A percentile compares a stretch with the other conserved stretches of the same genome.
These are phyloP conservation scores for Alternaria alternata DNA, from an alignment of 2,329 filamentous ascomycete species.

Conservation along the genomic window DNA sequence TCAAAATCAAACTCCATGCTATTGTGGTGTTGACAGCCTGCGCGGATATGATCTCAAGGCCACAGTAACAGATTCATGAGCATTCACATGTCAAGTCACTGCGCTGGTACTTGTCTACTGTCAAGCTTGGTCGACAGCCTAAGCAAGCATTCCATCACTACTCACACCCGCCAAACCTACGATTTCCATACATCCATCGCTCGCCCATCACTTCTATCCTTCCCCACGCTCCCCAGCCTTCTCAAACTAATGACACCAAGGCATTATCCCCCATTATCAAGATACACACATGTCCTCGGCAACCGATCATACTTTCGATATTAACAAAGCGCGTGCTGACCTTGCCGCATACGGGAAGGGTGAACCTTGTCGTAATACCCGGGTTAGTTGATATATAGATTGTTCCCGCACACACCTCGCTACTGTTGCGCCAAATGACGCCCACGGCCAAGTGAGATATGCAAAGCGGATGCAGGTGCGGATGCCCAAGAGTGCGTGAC, in stretches of 20 bases:
- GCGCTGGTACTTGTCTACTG: not conserved
- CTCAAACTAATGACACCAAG: conserved; percentile 7
- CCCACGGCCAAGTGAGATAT: not conserved
- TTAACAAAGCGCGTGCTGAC: conserved; percentile 15
- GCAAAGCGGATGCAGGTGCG: conserved; percentile 9
- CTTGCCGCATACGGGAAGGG: conserved; percentile 10
- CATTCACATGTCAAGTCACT: not conserved
- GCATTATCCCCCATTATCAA: conserved; percentile 19
- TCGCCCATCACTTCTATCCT: not conserved
- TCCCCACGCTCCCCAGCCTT: conserved; percentile 3
- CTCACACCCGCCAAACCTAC: not conserved
- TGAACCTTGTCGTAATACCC: conserved; percentile 38
- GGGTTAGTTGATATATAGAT: conserved; percentile 21
- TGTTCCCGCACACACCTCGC: conserved; percentile 23
- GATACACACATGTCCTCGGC: conserved; percentile 11
- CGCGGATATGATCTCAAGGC: not conserved
- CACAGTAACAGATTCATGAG: not conserved
- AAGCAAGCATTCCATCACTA: not conserved
- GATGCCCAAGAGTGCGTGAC: conserved; percentile 2
- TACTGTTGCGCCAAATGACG: conserved; percentile 11
- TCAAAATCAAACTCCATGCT: not conserved
- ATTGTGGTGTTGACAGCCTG: not conserved
- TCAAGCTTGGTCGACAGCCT: not conserved
- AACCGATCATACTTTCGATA: conserved; percentile 20
- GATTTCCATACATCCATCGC: not conserved